phyloP scores from a whole-genome alignment of 495 filamentous ascomycete species.

The Penicillium odoratum region DNA sequence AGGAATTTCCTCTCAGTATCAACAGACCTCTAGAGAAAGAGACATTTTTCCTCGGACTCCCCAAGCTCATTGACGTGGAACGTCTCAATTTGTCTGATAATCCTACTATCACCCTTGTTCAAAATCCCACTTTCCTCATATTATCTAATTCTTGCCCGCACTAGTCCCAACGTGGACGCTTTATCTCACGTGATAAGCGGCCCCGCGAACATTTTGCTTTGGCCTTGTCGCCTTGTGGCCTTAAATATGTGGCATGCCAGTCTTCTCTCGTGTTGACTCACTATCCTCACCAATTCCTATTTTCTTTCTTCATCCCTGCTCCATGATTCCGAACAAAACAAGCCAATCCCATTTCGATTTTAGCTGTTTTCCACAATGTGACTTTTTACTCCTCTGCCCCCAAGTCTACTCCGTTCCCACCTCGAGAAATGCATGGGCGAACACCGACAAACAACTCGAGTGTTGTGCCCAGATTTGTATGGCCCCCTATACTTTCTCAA shows the following conservation, averaged over 20 bases:
- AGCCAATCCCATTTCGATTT: not conserved
- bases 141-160: conserved; percentile 8
- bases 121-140: conserved; percentile 12
- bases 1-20: not conserved
- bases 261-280: not conserved
- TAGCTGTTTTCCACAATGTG: not conserved
- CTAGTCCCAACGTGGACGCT: conserved; percentile 21
- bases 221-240: not conserved
- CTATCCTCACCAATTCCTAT: not conserved
- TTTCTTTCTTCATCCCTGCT: not conserved
- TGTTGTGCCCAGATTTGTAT: too few species aligned
- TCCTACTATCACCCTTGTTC: conserved; percentile 7
- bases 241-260: not conserved
- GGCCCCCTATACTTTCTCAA: too few species aligned
- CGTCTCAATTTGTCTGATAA: not conserved
- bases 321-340: not conserved
- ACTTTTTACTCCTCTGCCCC: not conserved
- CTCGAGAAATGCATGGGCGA: not conserved
- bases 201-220: not conserved
- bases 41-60: conserved; percentile 27
- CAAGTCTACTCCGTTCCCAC: not conserved
- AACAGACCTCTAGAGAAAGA: conserved; percentile 39
- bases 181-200: conserved; percentile 28
- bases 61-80: not conserved
- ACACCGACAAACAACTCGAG: not conserved